Percentiles rank a stretch among this genome's conserved stretches.
phyloP scores from a whole-genome alignment of 805 yeast genomes.

The Teunomyces pallodes region DNA sequence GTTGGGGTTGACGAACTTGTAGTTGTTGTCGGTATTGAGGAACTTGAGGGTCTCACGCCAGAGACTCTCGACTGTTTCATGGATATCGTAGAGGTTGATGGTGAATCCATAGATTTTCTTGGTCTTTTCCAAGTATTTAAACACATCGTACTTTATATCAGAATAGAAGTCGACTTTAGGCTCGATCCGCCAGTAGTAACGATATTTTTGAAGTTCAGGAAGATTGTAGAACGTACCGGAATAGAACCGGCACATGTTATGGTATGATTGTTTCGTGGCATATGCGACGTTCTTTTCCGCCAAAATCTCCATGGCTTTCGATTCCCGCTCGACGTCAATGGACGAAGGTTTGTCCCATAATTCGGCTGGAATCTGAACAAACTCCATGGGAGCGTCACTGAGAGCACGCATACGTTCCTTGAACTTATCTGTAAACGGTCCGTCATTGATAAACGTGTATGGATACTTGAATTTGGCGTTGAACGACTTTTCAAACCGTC shows the following conservation, averaged over 20 bases:
- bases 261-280: constrained; percentile 63
- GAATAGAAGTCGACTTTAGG: constrained; percentile 69
- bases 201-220: constrained; percentile 57
- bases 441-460: constrained; percentile 75
- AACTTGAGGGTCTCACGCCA: constrained; percentile 72
- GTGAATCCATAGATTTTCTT: constrained; percentile 73
- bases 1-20: constrained; percentile 45
- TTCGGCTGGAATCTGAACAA: constrained; percentile 39
- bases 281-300: constrained; percentile 51
- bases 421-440: constrained; percentile 59
- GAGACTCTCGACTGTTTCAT: constrained; percentile 56
- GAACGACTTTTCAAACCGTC: constrained; percentile 60
- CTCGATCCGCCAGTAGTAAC: constrained; percentile 80
- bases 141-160: constrained; percentile 71
- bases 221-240: constrained; percentile 62
- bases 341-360: constrained; percentile 59
- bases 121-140: constrained; percentile 67
- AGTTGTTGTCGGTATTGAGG: constrained; percentile 54
- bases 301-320: constrained; percentile 39
- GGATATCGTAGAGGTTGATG: constrained; percentile 66
- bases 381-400: constrained; percentile 31
- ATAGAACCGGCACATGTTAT: constrained; percentile 83
- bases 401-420: constrained; percentile 39
- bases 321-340: constrained; percentile 48
- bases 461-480: constrained; percentile 75